Evolutionary conservation across 225 moss, liverwort and hornwort species (phyloP).

Genomic region (Takakia lepidozioides): DNA sequence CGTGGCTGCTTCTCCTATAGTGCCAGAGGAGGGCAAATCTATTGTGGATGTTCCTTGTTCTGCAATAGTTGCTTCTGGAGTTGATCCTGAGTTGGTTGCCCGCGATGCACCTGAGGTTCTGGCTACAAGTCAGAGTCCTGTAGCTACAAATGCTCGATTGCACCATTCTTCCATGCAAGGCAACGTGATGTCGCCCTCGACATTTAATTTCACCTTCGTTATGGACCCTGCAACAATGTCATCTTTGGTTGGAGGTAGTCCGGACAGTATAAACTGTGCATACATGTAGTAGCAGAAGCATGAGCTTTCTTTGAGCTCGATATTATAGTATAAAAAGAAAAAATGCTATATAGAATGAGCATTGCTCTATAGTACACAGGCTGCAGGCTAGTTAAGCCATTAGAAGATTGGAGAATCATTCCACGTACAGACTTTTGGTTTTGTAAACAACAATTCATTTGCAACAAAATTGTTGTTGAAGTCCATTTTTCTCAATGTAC

Average conservation of each 20-base stretch:
- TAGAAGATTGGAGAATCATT: neutral
- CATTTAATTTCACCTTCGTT: neutral
- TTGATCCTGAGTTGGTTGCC: too few relatives aligned
- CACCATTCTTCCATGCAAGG: neutral
- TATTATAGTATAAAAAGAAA: neutral
- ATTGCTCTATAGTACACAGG: too few relatives aligned
- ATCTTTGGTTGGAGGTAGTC: too few relatives aligned
- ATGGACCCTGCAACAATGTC: too few relatives aligned
- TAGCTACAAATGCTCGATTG: neutral
- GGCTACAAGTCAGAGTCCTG: neutral
- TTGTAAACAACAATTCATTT: too few relatives aligned
- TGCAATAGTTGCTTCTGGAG: too few relatives aligned
- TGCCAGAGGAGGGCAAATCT: too few relatives aligned
- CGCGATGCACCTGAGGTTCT: too few relatives aligned
- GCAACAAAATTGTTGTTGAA: neutral
- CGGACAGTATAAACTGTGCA: neutral
- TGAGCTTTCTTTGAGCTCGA: too few relatives aligned
- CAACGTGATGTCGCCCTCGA: neutral
- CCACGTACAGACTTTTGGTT: neutral
- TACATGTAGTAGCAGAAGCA: neutral
- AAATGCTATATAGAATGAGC: neutral
- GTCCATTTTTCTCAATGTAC: neutral
- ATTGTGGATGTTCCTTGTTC: too few relatives aligned
- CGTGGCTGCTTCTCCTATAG: too few relatives aligned
- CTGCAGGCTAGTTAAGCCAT: neutral